Evolutionary conservation across 2,329 filamentous ascomycete species (phyloP).

Genomic region (Stemphylium beticola): DNA sequence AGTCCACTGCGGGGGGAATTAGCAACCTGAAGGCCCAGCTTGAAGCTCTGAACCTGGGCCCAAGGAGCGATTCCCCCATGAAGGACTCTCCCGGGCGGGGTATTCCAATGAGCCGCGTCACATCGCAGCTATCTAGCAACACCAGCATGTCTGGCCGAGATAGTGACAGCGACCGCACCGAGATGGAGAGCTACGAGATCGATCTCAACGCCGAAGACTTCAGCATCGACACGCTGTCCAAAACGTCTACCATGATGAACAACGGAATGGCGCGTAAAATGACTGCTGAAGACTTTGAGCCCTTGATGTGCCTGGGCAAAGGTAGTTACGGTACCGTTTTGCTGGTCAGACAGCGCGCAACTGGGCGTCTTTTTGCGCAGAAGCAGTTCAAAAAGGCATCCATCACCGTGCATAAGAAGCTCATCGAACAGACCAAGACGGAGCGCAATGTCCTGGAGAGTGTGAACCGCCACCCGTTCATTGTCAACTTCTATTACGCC

Average conservation of each 20-base stretch:
- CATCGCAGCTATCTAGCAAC: conserved; percentile 58
- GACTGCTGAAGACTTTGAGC: conserved; percentile 87
- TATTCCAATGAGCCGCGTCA: conserved; percentile 33
- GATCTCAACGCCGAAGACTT: conserved; percentile 85
- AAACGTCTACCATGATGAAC: conserved; percentile 41
- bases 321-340: conserved; percentile 95
- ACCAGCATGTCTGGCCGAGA: conserved; percentile 63
- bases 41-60: conserved; percentile 73
- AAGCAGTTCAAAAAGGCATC: conserved; percentile 99
- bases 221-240: conserved; percentile 62
- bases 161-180: conserved; percentile 72
- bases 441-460: conserved; percentile 94
- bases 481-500: conserved; percentile 97
- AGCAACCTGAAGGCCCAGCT: conserved; percentile 82
- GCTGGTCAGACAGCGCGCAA: conserved; percentile 86
- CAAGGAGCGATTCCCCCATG: conserved; percentile 63
- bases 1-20: conserved; percentile 69
- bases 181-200: conserved; percentile 84
- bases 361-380: conserved; percentile 91
- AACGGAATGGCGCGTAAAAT: conserved; percentile 76
- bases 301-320: conserved; percentile 90
- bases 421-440: conserved; percentile 96
- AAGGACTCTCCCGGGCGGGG: conserved; percentile 59
- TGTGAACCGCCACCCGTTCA: conserved; percentile 94
- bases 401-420: conserved; percentile 90